phyloP scores from a whole-genome alignment of 257 asterid genomes.

The Nemophila menziesii region DNA sequence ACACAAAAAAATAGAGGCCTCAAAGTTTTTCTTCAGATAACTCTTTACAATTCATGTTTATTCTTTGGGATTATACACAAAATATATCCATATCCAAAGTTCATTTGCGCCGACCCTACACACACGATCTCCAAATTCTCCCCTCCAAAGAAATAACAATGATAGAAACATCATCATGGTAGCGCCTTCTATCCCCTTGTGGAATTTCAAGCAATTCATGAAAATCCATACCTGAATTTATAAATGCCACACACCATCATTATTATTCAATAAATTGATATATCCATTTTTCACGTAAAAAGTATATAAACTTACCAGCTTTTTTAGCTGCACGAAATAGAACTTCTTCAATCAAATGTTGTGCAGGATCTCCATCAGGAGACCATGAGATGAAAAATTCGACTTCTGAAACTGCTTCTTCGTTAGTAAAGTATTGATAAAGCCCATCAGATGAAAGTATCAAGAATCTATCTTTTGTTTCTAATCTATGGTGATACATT shows the following conservation, averaged over 20 bases:
- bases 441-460: conserved; percentile 20
- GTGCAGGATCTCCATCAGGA: conserved; percentile 17
- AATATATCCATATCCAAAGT: neutral
- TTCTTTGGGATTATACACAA: too few species aligned
- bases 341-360: conserved; percentile 18
- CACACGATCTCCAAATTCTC: conserved; percentile 17
- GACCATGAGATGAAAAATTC: conserved; percentile 12
- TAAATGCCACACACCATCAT: neutral
- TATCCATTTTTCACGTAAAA: too few species aligned
- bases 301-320: conserved; percentile 9
- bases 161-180: conserved; percentile 20
- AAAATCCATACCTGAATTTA: conserved; percentile 18
- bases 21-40: too few species aligned
- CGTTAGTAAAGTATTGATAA: conserved; percentile 16
- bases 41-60: too few species aligned
- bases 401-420: conserved; percentile 16
- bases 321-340: conserved; percentile 18
- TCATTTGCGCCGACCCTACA: too few species aligned
- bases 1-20: too few species aligned
- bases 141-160: conserved; percentile 21
- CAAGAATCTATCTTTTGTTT: conserved; percentile 14
- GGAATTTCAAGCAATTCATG: conserved; percentile 21
- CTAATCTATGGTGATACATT: conserved; percentile 13
- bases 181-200: conserved; percentile 17
- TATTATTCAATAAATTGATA: too few species aligned